Evolutionary conservation across 2,329 filamentous ascomycete species (phyloP).

Genomic region (Sporothrix protearum): DNA sequence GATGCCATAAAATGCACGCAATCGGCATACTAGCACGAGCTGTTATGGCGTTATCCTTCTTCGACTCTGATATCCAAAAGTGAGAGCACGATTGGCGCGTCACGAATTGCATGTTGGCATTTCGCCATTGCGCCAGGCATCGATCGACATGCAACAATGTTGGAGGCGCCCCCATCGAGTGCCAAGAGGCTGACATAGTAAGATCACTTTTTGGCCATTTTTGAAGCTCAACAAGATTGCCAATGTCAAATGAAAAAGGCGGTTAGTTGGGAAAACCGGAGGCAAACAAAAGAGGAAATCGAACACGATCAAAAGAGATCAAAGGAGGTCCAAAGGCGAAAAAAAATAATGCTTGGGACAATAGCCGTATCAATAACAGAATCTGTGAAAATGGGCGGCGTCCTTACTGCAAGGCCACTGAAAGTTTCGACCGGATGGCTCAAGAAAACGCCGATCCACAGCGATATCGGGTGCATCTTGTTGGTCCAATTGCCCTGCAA

Average conservation of each 20-base stretch:
- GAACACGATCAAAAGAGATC: too few species aligned
- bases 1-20: background rate
- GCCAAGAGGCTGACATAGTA: too few species aligned
- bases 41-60: background rate
- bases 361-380: background rate
- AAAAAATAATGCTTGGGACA: background rate
- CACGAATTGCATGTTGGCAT: background rate
- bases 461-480: slow-evolving; percentile 3
- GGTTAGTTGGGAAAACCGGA: too few species aligned
- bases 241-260: too few species aligned
- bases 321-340: too few species aligned
- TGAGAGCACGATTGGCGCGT: background rate
- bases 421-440: background rate
- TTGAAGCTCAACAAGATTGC: too few species aligned
- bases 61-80: background rate
- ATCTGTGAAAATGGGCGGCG: background rate
- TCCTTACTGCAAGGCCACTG: background rate
- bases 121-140: background rate
- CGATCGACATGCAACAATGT: too few species aligned
- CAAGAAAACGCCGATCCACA: slow-evolving; percentile 1
- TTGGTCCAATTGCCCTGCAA: background rate
- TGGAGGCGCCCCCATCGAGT: too few species aligned
- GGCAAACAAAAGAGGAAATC: too few species aligned
- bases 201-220: too few species aligned
- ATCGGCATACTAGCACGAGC: background rate